These are phyloP conservation scores for Penicillium sp. DNA, from an alignment of 2,329 filamentous ascomycete species.

Conservation along the genomic window DNA sequence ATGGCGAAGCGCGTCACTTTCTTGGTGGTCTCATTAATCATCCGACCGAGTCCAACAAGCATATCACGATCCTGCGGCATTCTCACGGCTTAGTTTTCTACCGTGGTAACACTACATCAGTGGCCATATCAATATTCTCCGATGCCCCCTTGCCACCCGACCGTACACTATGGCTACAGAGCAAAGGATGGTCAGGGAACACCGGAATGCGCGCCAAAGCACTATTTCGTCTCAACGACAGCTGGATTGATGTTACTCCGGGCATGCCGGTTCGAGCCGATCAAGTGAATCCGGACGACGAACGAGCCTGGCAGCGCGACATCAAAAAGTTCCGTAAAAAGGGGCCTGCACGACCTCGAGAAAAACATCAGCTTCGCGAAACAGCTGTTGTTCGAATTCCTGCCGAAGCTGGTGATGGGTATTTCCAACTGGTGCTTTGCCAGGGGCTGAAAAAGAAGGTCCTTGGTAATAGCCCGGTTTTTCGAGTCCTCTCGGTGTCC, in stretches of 20 bases:
- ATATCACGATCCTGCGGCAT: conserved; percentile 64
- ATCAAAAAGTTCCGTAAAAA: conserved; percentile 61
- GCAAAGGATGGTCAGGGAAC: conserved; percentile 64
- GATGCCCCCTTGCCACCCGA: conserved; percentile 54
- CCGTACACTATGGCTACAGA: conserved; percentile 63
- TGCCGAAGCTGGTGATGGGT: conserved; percentile 59
- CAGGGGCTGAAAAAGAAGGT: conserved; percentile 52
- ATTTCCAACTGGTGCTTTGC: conserved; percentile 64
- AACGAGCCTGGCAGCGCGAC: conserved; percentile 65
- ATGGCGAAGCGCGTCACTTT: conserved; percentile 58
- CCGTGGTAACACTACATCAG: conserved; percentile 59
- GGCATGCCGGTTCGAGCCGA: conserved; percentile 44
- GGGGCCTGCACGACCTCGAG: conserved; percentile 42
- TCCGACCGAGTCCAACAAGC: conserved; percentile 60
- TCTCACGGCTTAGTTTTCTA: conserved; percentile 63
- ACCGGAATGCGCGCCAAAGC: conserved; percentile 64
- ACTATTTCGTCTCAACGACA: conserved; percentile 54
- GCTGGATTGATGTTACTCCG: conserved; percentile 67
- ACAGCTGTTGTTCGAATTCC: conserved; percentile 64
- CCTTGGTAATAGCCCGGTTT: conserved; percentile 63
- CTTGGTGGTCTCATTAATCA: conserved; percentile 61
- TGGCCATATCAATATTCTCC: conserved; percentile 61
- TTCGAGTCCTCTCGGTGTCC: conserved; percentile 64
- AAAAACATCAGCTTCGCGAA: conserved; percentile 55
- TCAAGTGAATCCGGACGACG: conserved; percentile 54